Base-by-base conservation (phyloP, 2,329 filamentous ascomycete species). In the Aspergillus neotritici region DNA sequence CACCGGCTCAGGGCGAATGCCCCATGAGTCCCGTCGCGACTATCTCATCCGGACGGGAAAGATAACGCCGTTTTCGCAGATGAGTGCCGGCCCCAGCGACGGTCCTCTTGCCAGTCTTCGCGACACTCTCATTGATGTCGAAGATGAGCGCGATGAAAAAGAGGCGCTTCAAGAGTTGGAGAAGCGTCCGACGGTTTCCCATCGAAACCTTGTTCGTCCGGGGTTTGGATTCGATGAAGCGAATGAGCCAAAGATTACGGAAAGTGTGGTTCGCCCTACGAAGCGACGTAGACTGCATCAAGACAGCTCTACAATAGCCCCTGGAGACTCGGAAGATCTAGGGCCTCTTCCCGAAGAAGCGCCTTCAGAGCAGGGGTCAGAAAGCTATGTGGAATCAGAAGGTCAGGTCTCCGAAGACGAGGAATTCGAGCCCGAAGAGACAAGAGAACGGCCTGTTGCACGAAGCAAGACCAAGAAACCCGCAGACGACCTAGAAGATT, bases 31-130 rank as follows among this genome's bases (percentile, higher is more conserved):
- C 16, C 82, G 87, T 48, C 80, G 90, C 39, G 90, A 95, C 36
- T 98, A 86, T 62, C 77, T 98, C 36, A 93, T 98, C 37, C 82
- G 93, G 21, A 98, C 91, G 0, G 93, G 93, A 48, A 97, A 97
- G 68, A 97, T 98, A 54, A 98, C 93, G 0, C 93, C 93, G 0
- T 98, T 98, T 59, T 86, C 89, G 6, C 86, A 84, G 50, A 78
- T 94, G 55, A 81, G 81, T 17, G 76, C 79, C 11, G 75, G 82
- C 2, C 74, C 58, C 16, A 59, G 74, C 3, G 72, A 79, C 21
- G 80, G 77, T 3, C 74, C 82, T 3, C 75, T 83, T 34, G 84
- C 84, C 2, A 83, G 83, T 47, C 72, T 95, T 12, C 84, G 85
- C 9, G 83, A 90, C 57, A 84, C 83, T 2, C 77, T 95, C 46